Conservation (phyloP, 805 yeast species). For the Teunomyces pallodes region DNA sequence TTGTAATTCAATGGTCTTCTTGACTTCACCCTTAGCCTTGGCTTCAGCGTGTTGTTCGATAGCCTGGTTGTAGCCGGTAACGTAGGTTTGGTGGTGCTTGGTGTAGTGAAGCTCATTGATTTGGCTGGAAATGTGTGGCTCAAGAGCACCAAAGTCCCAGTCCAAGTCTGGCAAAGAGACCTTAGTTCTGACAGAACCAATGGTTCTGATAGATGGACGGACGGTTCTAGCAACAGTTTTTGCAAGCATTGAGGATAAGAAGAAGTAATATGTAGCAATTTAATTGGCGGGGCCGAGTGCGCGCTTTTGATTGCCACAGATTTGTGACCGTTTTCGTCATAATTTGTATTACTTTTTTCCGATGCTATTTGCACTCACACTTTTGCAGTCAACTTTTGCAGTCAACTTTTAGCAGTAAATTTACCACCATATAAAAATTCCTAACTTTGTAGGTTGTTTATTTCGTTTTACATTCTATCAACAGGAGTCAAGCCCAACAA, state of each 20-base stretch:
- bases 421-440: background rate
- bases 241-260: background rate
- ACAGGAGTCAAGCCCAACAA: conserved; percentile 96
- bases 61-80: conserved; percentile 78
- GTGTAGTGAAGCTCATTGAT: conserved; percentile 85
- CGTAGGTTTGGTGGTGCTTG: conserved; percentile 92
- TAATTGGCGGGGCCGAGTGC: conserved; percentile 7
- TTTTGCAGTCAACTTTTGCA: too few species aligned
- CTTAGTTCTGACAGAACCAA: conserved; percentile 49
- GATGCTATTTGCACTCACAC: too few species aligned
- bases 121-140: conserved; percentile 82
- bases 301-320: background rate
- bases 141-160: conserved; percentile 82
- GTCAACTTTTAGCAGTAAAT: too few species aligned
- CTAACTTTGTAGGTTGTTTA: background rate
- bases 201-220: background rate
- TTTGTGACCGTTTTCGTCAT: too few species aligned
- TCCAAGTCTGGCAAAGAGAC: conserved; percentile 78
- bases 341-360: too few species aligned
- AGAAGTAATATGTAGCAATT: background rate
- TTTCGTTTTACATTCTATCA: conserved; percentile 77
- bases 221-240: conserved; percentile 6
- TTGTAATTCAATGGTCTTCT: conserved; percentile 61
- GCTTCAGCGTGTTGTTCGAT: conserved; percentile 73
- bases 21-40: conserved; percentile 52